Evolutionary conservation across 345 rosid species (phyloP), one percentile per base, ranked within the genome.

Genomic region (Clarkia xantiana): DNA sequence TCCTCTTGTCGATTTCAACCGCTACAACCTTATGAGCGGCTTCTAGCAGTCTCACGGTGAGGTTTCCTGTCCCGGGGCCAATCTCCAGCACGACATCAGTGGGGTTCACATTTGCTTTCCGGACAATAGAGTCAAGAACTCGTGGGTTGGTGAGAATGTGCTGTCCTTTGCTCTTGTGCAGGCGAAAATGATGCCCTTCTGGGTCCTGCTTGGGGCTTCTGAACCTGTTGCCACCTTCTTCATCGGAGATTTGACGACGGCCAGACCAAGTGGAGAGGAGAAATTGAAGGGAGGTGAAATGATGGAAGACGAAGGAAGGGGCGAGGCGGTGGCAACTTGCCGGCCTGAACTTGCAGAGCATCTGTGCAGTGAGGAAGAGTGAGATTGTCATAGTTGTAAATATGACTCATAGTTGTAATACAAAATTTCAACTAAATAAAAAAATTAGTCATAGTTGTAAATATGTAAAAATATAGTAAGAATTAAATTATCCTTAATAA

Each of bases 21-120:
- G 96, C 87, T 40, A 73, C 66, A 44, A 91, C 96, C 57, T 56
- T 72, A 1, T 60, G 55, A 46, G 84, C 71, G 20, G 65, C 79
- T 52, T 81, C 60, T 11, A 79, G 78, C 29, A 91, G 96, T 71
- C 72, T 84, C 53, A 84, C 70, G 9, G 96, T 91, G 64, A 86
- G 96, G 49, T 86, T 91, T 29, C 94, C 96, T 2, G 96, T 86
- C 2, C 94, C 96, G 9, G 94, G 96, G 48, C 93, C 96, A 16
- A 91, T 81, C 72, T 91, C 93, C 6, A 91, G 60, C 38, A 86
- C 89, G 0, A 84, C 81, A 53, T 91, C 96, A 0, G 68, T 59
- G 2, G 80, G 72, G 22, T 62, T 62, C 25, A 83, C 41, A 12
- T 64, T 55, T 2, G 94, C 81, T 61, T 55, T 67, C 25, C 74